Evolutionary conservation across 2,329 filamentous ascomycete species (phyloP), one percentile per base, ranked within the genome.

Genomic region (Bipolaris sorokiniana): DNA sequence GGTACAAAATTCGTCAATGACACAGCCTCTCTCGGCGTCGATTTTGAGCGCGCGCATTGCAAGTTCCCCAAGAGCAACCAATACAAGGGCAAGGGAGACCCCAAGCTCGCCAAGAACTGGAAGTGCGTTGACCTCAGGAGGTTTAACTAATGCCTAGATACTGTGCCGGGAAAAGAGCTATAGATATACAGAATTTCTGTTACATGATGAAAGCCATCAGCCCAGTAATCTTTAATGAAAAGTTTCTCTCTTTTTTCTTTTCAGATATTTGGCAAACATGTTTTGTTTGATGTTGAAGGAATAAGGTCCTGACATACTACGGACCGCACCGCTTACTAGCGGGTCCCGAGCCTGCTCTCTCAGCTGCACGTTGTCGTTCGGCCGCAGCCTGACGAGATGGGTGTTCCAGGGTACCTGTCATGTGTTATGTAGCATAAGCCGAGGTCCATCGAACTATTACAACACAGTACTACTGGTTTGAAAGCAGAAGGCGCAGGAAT

Each of bases 31-130:
- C 44, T 63, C n/a, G 74, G 74, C 1, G 65, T 76, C 3, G 58
- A 69, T 9, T 75, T 71, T 26, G 62, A 72, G 59, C 66, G 74
- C 20, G 71, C 67, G 18, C 76, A 78, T 54, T 77, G 76, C 64
- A 77, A 68, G 61, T 76, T 73, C 36, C 75, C 75, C 0, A 70
- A 67, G 56, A 61, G 64, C 48, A 78, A 77, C 50, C 49, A 63
- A 36, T 76, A 75, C 51, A 69, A 68, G 46, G 72, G 74, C 6
- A 44, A 54, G 34, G 74, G 75, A 1, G 64, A 77, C 44, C 56
- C 67, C 1, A 68, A 69, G 28, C 52, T 67, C 13, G 20, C 68
- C 7, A 64, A 58, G n/a, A 72, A 68, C 56, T 76, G 75, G 75
- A 59, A 74, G 55, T 77, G 75, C 44, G 65, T 74, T 6, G 56